Percentiles rank a stretch among this genome's conserved stretches.
Evolutionary conservation across 805 yeast genomes (phyloP).

Genomic region (Metschnikowia santaceciliae): DNA sequence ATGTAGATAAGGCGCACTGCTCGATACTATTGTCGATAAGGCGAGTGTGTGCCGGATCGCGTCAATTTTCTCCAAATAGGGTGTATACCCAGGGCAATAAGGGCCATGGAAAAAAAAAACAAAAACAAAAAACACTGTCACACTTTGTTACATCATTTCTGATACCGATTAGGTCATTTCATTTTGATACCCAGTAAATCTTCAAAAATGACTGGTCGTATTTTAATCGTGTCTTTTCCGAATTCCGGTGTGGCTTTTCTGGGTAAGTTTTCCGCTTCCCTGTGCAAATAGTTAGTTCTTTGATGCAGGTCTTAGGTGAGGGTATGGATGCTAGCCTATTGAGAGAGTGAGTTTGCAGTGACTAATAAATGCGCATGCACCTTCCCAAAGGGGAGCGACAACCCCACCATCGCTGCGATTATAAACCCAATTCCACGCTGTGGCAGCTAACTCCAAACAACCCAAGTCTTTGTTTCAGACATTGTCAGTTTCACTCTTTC

Average conservation of each 20-base stretch:
- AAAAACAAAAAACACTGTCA: background rate
- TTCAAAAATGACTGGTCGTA: no score
- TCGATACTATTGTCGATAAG: background rate
- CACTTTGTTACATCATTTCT: background rate
- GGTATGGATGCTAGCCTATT: background rate
- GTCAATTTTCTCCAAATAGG: background rate
- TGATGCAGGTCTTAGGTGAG: background rate
- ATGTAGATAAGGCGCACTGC: constrained; percentile 1
- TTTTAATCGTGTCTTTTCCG: no score
- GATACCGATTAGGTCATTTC: no score
- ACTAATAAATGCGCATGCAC: background rate
- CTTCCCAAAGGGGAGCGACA: background rate
- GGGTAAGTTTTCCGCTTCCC: no score
- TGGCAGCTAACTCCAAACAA: background rate
- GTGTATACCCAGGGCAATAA: background rate
- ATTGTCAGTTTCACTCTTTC: background rate
- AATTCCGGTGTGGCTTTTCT: no score
- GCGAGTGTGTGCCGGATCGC: background rate
- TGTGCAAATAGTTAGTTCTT: background rate
- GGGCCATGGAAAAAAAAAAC: background rate
- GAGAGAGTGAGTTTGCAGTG: background rate
- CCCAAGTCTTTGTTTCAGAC: background rate
- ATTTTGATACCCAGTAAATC: no score
- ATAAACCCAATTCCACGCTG: background rate
- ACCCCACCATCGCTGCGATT: background rate